A percentile compares a stretch with the other conserved stretches of the same genome.
Conservation (phyloP, 2,329 filamentous ascomycete species). For the Pochonia chlamydosporia region DNA sequence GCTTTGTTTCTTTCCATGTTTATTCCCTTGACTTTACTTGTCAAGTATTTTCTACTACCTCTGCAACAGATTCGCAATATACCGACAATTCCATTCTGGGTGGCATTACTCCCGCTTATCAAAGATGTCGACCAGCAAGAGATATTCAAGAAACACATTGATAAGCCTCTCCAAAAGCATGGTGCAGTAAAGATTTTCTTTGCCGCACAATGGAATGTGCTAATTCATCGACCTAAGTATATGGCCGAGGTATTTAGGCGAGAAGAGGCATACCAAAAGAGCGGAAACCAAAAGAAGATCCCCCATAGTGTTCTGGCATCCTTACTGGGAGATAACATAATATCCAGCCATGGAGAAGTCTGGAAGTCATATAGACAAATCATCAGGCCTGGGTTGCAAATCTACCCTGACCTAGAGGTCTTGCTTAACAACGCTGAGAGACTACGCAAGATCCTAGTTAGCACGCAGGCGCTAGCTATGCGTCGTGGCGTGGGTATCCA, state of each 20-base stretch:
- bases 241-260: slow-evolving; percentile 32
- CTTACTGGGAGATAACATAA: slow-evolving; percentile 34
- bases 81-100: slow-evolving; percentile 37
- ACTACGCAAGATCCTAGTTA: slow-evolving; percentile 22
- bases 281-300: slow-evolving; percentile 35
- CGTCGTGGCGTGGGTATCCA: slow-evolving; percentile 21
- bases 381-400: slow-evolving; percentile 29
- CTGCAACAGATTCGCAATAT: slow-evolving; percentile 27
- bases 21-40: slow-evolving; percentile 2
- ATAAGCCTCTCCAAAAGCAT: slow-evolving; percentile 28
- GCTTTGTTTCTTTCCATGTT: slow-evolving; percentile 1
- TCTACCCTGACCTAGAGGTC: slow-evolving; percentile 15
- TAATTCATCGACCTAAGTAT: slow-evolving; percentile 37
- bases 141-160: slow-evolving; percentile 32
- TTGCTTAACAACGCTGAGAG: slow-evolving; percentile 18
- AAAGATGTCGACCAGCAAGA: slow-evolving; percentile 36
- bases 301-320: slow-evolving; percentile 30
- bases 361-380: slow-evolving; percentile 30
- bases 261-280: slow-evolving; percentile 28
- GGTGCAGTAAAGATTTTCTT: slow-evolving; percentile 45
- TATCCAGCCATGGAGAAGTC: slow-evolving; percentile 28
- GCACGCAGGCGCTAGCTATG: slow-evolving; percentile 16
- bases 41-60: slow-evolving; percentile 16
- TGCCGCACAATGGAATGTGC: slow-evolving; percentile 41
- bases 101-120: slow-evolving; percentile 34